Evolutionary conservation across 805 yeast species (phyloP).

Genomic region (Schwanniomyces pseudopolymorphus): DNA sequence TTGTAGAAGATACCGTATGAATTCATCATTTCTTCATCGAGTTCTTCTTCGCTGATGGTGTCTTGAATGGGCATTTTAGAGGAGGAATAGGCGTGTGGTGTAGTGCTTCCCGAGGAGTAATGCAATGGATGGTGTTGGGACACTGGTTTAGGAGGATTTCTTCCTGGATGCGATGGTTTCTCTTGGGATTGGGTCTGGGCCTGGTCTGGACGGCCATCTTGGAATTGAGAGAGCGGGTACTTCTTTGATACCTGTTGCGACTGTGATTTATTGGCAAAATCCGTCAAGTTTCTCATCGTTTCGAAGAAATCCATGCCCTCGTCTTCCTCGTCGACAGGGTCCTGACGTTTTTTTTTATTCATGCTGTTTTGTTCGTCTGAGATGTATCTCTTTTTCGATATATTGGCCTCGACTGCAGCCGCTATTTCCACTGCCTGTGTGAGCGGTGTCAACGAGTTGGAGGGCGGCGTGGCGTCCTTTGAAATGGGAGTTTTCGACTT

Average conservation of each 20-base stretch:
- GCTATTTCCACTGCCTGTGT: slow-evolving; percentile 42
- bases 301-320: slow-evolving; percentile 75
- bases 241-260: slow-evolving; percentile 6
- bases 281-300: slow-evolving; percentile 56
- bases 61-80: background rate
- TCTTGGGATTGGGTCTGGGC: background rate
- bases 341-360: slow-evolving; percentile 4
- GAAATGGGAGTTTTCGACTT: slow-evolving; percentile 1
- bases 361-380: background rate
- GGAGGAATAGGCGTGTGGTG: slow-evolving; percentile 13
- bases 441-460: slow-evolving; percentile 33
- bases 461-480: slow-evolving; percentile 7
- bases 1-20: slow-evolving; percentile 40
- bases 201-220: background rate
- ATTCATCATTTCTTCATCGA: slow-evolving; percentile 33
- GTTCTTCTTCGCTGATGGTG: slow-evolving; percentile 22
- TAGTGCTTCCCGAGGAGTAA: slow-evolving; percentile 16
- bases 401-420: slow-evolving; percentile 27
- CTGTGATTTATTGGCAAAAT: slow-evolving; percentile 9
- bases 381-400: slow-evolving; percentile 1
- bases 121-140: slow-evolving; percentile 58
- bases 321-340: slow-evolving; percentile 43
- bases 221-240: slow-evolving; percentile 5
- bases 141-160: slow-evolving; percentile 35
- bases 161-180: slow-evolving; percentile 1